A percentile compares a stretch with the other conserved stretches of the same genome.
Conservation (phyloP, 2,329 filamentous ascomycete genomes). For the Fusarium buharicum region DNA sequence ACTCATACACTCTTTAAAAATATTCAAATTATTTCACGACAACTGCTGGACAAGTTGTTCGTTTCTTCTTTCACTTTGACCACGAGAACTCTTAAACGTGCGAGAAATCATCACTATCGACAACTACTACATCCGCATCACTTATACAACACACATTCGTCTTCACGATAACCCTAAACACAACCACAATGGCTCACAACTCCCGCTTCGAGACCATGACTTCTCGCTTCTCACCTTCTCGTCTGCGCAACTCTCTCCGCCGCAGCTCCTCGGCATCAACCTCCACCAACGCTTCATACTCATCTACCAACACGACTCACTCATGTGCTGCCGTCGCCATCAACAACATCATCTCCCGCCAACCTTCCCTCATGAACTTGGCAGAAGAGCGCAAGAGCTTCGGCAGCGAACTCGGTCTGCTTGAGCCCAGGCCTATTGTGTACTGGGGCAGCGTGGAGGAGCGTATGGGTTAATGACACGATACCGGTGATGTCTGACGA, state of each 20-base stretch:
- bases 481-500: constrained; percentile 6
- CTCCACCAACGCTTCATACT: constrained; percentile 49
- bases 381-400: constrained; percentile 67
- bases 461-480: constrained; percentile 57
- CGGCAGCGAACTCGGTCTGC: constrained; percentile 63
- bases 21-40: constrained; percentile 2
- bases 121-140: constrained; percentile 6
- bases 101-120: constrained; percentile 4
- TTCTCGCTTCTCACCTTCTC: constrained; percentile 61
- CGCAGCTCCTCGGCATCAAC: constrained; percentile 60
- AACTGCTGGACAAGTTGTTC: constrained; percentile 44
- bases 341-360: constrained; percentile 68
- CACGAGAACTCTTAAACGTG: neutral
- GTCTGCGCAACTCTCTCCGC: constrained; percentile 64
- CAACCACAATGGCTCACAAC: constrained; percentile 33
- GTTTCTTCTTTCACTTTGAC: neutral
- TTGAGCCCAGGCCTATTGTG: constrained; percentile 70
- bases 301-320: constrained; percentile 58
- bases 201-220: constrained; percentile 62
- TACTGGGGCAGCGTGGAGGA: constrained; percentile 73
- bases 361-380: constrained; percentile 66
- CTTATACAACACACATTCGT: constrained; percentile 1
- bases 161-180: neutral
- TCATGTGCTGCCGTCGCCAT: constrained; percentile 61
- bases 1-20: constrained; percentile 26